These are phyloP conservation scores for Echites panduratus DNA, from an alignment of 257 asterid genomes.

Conservation along the genomic window DNA sequence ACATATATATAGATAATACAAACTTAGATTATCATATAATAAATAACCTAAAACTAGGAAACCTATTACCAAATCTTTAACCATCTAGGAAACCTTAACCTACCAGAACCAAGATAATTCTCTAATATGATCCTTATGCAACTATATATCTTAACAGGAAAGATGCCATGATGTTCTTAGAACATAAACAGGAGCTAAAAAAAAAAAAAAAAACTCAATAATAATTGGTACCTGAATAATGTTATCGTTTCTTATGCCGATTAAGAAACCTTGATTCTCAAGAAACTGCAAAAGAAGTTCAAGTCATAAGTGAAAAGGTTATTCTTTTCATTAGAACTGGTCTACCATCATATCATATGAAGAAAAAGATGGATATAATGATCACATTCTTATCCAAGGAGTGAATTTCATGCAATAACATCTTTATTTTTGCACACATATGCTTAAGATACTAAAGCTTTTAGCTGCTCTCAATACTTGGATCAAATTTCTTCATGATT, in stretches of 20 bases:
- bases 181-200: conserved; percentile 1
- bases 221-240: conserved; percentile 56
- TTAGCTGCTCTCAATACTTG: background rate
- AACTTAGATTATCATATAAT: too few species aligned
- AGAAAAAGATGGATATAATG: background rate
- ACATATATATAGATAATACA: too few species aligned
- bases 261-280: conserved; percentile 73
- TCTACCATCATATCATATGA: background rate
- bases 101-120: too few species aligned
- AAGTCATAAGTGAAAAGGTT: conserved; percentile 4
- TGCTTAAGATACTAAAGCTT: background rate
- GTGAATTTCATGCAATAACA: background rate
- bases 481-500: background rate
- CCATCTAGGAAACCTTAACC: too few species aligned
- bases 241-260: conserved; percentile 73
- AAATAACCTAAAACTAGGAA: too few species aligned
- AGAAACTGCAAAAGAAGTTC: conserved; percentile 55
- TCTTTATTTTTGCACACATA: background rate
- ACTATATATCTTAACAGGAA: too few species aligned
- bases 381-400: background rate
- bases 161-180: background rate
- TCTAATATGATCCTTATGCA: too few species aligned
- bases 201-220: conserved; percentile 16
- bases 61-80: too few species aligned
- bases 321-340: background rate